Base-by-base conservation (phyloP, 768 basidiomycete species). In the Auricularia heimuer region DNA sequence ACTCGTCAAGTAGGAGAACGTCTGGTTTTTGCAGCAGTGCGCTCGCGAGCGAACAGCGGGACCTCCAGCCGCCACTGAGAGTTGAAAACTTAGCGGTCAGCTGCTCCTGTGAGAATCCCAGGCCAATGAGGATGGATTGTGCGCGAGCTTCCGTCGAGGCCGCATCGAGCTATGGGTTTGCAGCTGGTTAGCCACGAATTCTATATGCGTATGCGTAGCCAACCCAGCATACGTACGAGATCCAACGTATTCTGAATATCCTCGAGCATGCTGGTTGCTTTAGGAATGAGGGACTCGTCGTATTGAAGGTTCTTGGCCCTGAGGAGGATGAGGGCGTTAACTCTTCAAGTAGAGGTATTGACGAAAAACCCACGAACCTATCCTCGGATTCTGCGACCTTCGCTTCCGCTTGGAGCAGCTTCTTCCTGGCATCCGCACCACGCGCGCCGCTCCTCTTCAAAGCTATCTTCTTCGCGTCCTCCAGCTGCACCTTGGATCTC, bases 31-130 rank as follows among this genome's bases (percentile, higher is more conserved):
- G 78, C 64, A 87, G 79, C 14, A 89, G 74, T 0, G 83, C 82
- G 36, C 79, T 79, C 3, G 86, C 87, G 2, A 89, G 77, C 37
- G 80, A 79, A 65, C 82, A 82, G 21, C 86, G 77, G 54, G 84
- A 83, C 47, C 81, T 74, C 87, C 87, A 89, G 0, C 87, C 88
- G 18, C 87, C 87, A 33, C 83, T 85, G 29, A 89, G 75, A 0
- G 77, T 74, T 1, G 73, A 71, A 63, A 81, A 80, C 3, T 78
- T 78, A 2, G 67, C 67, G 2, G 70, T 64, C 3, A 76, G 71
- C 64, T 77, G 76, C 14, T 75, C 74, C 42, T 77, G 71, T 0
- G 73, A 68, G 73, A 89, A 89, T 0, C 87, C 87, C 2, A 90
- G 75, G 1, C 88, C 87, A 24, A 73, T 69, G 11, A 89, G 77